A percentile compares a stretch with the other conserved stretches of the same genome.
phyloP scores from a whole-genome alignment of 331 rosid genomes.

The Pyrus hybrid region DNA sequence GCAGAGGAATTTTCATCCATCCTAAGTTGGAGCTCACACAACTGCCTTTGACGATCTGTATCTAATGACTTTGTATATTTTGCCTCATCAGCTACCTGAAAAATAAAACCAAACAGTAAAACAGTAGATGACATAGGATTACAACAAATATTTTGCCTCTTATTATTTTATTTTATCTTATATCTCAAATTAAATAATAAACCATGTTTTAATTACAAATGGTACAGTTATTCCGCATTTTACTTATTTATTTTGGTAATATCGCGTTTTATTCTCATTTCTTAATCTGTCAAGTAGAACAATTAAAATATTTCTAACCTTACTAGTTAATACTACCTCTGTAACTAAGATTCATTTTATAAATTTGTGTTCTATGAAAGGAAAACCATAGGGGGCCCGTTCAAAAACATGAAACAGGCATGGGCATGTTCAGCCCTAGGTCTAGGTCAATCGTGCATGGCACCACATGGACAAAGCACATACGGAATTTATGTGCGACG shows the following conservation, averaged over 20 bases:
- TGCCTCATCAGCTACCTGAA: slow-evolving; percentile 81
- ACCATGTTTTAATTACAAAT: background rate
- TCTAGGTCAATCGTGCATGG: background rate
- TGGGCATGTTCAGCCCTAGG: background rate
- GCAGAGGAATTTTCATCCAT: slow-evolving; percentile 52
- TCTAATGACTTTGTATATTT: slow-evolving; percentile 58
- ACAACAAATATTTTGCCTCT: background rate
- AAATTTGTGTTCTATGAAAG: background rate
- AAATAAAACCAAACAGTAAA: slow-evolving; percentile 11
- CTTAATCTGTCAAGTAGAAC: background rate
- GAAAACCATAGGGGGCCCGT: background rate
- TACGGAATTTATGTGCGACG: background rate
- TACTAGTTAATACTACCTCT: background rate
- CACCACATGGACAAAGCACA: background rate
- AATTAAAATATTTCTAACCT: background rate
- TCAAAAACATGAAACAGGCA: background rate
- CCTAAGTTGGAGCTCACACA: slow-evolving; percentile 62
- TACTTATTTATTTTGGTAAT: background rate
- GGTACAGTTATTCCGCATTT: background rate
- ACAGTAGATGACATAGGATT: slow-evolving; percentile 2
- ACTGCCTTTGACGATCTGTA: slow-evolving; percentile 61
- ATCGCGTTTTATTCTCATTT: background rate
- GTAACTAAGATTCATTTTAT: background rate
- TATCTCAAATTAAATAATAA: background rate
- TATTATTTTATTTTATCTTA: background rate